Evolutionary conservation across 441 rosid genomes (phyloP).

Genomic region (Croton setiger): DNA sequence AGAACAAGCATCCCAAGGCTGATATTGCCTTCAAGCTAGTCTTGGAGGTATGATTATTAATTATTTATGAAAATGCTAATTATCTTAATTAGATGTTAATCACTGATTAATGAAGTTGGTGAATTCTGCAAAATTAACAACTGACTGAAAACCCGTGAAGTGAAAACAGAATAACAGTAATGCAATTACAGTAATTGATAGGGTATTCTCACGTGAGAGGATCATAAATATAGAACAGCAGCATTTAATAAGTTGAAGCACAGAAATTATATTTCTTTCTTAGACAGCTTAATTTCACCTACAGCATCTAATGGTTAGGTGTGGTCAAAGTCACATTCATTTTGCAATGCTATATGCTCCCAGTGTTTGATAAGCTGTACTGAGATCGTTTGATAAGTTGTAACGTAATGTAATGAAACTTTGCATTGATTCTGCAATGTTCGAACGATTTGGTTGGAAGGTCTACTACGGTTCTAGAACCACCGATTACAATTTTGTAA

Average conservation of each 20-base stretch:
- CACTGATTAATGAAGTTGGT: not conserved
- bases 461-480: too few species aligned
- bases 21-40: constrained; percentile 88
- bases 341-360: not conserved
- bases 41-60: constrained; percentile 54
- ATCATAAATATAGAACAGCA: constrained; percentile 17
- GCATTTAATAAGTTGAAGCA: constrained; percentile 21
- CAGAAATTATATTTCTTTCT: constrained; percentile 13
- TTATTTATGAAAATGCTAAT: not conserved
- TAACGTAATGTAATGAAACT: too few species aligned
- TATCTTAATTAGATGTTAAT: too few species aligned
- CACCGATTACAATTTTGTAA: too few species aligned
- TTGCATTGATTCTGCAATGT: too few species aligned
- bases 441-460: too few species aligned
- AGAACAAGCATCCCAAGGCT: constrained; percentile 82
- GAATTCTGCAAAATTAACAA: not conserved
- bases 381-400: too few species aligned
- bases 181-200: not conserved
- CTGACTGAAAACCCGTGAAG: not conserved
- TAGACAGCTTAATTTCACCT: constrained; percentile 20
- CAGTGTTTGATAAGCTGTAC: too few species aligned
- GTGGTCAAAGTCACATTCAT: constrained; percentile 16
- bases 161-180: not conserved
- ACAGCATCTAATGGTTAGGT: constrained; percentile 24
- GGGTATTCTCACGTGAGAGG: constrained; percentile 23